phyloP scores from a whole-genome alignment of 352 stramenopile species.

The Saprolegnia diclina region DNA sequence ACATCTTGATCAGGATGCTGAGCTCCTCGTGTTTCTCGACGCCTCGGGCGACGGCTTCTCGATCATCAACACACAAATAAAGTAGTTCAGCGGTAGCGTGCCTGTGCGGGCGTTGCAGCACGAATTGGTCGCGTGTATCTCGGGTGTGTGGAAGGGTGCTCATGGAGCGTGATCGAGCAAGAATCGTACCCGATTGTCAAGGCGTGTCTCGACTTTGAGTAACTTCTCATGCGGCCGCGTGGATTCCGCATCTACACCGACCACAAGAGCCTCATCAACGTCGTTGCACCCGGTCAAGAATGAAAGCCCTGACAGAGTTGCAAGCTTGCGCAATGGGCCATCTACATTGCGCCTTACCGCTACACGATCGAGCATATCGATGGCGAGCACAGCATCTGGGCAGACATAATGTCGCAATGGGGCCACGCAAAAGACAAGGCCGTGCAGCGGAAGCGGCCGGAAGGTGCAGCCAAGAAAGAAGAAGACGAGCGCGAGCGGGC shows the following conservation, averaged over 20 bases:
- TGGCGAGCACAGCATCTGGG: neutral
- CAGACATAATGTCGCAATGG: conserved; percentile 9
- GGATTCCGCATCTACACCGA: conserved; percentile 29
- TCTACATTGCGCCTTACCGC: conserved; percentile 10
- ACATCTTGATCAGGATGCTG: neutral
- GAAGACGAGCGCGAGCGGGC: too few species aligned
- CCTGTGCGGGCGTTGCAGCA: conserved; percentile 24
- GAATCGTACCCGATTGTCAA: too few species aligned
- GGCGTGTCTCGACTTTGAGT: too few species aligned
- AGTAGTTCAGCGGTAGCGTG: neutral
- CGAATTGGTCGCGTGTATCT: conserved; percentile 18
- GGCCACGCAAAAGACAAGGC: neutral
- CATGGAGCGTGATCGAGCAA: conserved; percentile 28
- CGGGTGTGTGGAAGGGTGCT: conserved; percentile 11
- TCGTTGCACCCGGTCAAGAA: conserved; percentile 26
- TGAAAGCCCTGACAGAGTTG: conserved; percentile 24
- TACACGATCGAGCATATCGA: conserved; percentile 30
- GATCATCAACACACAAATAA: conserved; percentile 26
- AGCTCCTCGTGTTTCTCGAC: neutral
- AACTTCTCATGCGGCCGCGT: conserved; percentile 7
- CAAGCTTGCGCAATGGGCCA: conserved; percentile 30
- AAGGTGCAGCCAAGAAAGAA: too few species aligned
- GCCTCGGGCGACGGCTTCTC: neutral
- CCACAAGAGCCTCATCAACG: conserved; percentile 31
- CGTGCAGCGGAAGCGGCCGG: neutral